A percentile compares a stretch with the other conserved stretches of the same genome.
Evolutionary conservation across 1,284 basidiomycete species (phyloP).

Genomic region (Ustilago crameri): DNA sequence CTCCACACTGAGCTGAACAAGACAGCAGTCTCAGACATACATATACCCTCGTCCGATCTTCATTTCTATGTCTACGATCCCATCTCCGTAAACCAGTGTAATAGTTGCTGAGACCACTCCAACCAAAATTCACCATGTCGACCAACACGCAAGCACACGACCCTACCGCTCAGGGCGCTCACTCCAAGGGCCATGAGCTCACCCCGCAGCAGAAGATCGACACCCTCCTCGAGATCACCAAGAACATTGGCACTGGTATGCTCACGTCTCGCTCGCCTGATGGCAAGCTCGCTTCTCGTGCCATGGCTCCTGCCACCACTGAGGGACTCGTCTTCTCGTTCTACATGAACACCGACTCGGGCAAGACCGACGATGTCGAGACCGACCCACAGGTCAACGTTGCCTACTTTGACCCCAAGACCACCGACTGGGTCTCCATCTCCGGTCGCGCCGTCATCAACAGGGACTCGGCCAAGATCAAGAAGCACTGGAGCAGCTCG

Average conservation of each 20-base stretch:
- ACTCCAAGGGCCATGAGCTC: slow-evolving; percentile 34
- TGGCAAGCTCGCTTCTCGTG: slow-evolving; percentile 81
- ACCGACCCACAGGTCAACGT: slow-evolving; percentile 56
- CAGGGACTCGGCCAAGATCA: slow-evolving; percentile 53
- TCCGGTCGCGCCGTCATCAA: slow-evolving; percentile 75
- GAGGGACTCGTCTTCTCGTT: slow-evolving; percentile 69
- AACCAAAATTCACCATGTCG: slow-evolving; percentile 24
- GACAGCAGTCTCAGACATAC: not conserved
- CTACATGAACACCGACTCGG: slow-evolving; percentile 59
- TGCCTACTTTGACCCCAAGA: slow-evolving; percentile 76
- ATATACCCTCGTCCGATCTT: too few species aligned
- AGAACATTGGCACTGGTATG: slow-evolving; percentile 72
- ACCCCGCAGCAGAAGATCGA: slow-evolving; percentile 56
- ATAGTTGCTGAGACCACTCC: too few species aligned
- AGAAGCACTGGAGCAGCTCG: slow-evolving; percentile 56
- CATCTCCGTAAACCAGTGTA: too few species aligned
- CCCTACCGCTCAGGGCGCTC: slow-evolving; percentile 50
- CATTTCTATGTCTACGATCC: too few species aligned
- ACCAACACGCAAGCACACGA: slow-evolving; percentile 44
- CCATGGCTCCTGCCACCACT: slow-evolving; percentile 80
- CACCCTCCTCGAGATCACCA: slow-evolving; percentile 47
- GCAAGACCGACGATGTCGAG: slow-evolving; percentile 61
- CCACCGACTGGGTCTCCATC: slow-evolving; percentile 86
- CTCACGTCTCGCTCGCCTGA: slow-evolving; percentile 80
- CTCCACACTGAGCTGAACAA: not conserved